A percentile compares a stretch with the other conserved stretches of the same genome.
Conservation (phyloP, 352 stramenopile species). For the Globisporangium canariense region DNA sequence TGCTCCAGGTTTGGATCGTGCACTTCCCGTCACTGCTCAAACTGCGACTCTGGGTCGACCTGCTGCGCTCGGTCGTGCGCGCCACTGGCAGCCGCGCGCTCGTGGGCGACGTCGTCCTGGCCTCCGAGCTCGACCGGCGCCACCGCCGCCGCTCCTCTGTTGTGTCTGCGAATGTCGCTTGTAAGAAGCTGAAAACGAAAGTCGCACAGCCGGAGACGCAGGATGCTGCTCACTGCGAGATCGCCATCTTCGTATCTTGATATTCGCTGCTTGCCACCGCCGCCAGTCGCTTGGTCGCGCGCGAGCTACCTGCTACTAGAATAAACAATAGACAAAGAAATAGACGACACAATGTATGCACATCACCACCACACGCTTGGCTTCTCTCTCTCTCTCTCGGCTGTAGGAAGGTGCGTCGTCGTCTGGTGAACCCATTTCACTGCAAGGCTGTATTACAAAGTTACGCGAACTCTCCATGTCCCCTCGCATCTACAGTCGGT, state of each 20-base stretch:
- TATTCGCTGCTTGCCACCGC: background rate
- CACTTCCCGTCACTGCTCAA: slow-evolving; percentile 43
- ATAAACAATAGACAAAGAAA: background rate
- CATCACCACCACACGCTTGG: background rate
- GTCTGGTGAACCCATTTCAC: slow-evolving; percentile 75
- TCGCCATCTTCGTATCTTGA: slow-evolving; percentile 13
- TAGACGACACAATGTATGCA: background rate
- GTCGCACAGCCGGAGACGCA: background rate
- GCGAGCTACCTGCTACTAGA: slow-evolving; percentile 2
- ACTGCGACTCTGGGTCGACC: slow-evolving; percentile 38
- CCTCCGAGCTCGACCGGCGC: slow-evolving; percentile 11
- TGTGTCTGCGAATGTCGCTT: background rate
- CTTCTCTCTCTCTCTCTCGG: background rate
- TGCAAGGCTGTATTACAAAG: slow-evolving; percentile 80
- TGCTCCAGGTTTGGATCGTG: slow-evolving; percentile 61
- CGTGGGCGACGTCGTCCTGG: slow-evolving; percentile 41
- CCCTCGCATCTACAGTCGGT: slow-evolving; percentile 44
- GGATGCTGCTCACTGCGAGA: background rate
- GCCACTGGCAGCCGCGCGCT: slow-evolving; percentile 30
- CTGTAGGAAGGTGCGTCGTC: slow-evolving; percentile 18
- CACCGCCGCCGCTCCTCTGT: slow-evolving; percentile 5
- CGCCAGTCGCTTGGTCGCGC: background rate
- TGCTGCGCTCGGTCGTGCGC: slow-evolving; percentile 34
- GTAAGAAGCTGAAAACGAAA: background rate
- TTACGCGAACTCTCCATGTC: slow-evolving; percentile 44